A percentile compares a stretch with the other conserved stretches of the same genome.
phyloP scores from a whole-genome alignment of 2,329 filamentous ascomycete species.

The Helotiales sp. region DNA sequence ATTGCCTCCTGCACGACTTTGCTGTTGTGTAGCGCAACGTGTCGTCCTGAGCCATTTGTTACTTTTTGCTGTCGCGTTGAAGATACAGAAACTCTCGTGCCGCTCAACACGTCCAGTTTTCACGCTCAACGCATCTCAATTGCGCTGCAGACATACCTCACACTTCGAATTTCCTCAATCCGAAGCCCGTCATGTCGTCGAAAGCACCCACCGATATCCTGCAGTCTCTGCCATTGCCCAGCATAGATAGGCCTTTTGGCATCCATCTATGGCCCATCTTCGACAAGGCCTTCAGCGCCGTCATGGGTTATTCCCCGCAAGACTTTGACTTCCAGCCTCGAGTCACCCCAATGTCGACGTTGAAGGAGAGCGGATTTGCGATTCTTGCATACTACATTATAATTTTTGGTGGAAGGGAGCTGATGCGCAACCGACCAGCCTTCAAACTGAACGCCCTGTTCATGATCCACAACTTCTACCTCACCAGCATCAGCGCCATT shows the following conservation, averaged over 20 bases:
- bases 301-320: slow-evolving; percentile 81
- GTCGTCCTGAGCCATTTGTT: slow-evolving; percentile 24
- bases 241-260: slow-evolving; percentile 90
- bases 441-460: slow-evolving; percentile 89
- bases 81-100: slow-evolving; percentile 12
- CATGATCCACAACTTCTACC: slow-evolving; percentile 94
- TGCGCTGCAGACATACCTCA: slow-evolving; percentile 19
- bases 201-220: slow-evolving; percentile 41
- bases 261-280: slow-evolving; percentile 93
- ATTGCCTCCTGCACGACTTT: slow-evolving; percentile 32
- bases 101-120: slow-evolving; percentile 17
- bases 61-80: slow-evolving; percentile 16
- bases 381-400: slow-evolving; percentile 89
- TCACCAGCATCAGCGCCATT: slow-evolving; percentile 82
- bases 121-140: slow-evolving; percentile 18
- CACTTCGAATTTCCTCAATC: slow-evolving; percentile 6
- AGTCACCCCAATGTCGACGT: slow-evolving; percentile 86
- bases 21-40: slow-evolving; percentile 24
- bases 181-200: slow-evolving; percentile 13
- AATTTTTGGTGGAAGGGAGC: slow-evolving; percentile 89
- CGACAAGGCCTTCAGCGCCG: slow-evolving; percentile 78
- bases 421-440: slow-evolving; percentile 86
- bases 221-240: slow-evolving; percentile 69
- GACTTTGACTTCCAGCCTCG: slow-evolving; percentile 85
- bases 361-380: slow-evolving; percentile 80